Conservation (phyloP, 441 rosid species). For the Gossypium trilobum region DNA sequence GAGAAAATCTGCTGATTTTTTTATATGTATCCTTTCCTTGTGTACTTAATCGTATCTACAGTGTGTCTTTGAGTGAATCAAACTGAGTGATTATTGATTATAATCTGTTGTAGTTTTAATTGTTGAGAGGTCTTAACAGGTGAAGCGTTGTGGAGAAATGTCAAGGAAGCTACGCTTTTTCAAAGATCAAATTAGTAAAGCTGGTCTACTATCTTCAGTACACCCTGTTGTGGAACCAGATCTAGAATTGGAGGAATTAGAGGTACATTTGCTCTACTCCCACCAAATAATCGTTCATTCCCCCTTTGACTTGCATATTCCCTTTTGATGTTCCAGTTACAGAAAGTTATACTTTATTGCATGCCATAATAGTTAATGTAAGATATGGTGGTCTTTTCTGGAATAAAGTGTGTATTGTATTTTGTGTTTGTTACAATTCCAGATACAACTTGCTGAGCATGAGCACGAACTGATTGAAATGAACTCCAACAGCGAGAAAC, state of each 20-base stretch:
- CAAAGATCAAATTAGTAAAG: slow-evolving; percentile 85
- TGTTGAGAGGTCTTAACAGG: slow-evolving; percentile 42
- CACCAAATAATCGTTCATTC: background rate
- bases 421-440: slow-evolving; percentile 25
- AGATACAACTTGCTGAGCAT: slow-evolving; percentile 86
- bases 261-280: slow-evolving; percentile 42
- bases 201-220: slow-evolving; percentile 57
- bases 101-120: slow-evolving; percentile 18
- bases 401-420: slow-evolving; percentile 13
- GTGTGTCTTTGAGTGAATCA: slow-evolving; percentile 4
- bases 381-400: slow-evolving; percentile 4
- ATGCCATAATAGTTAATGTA: background rate
- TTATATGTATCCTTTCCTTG: background rate
- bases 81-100: background rate
- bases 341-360: background rate
- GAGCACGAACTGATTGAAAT: slow-evolving; percentile 87
- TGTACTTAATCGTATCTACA: background rate
- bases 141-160: slow-evolving; percentile 96
- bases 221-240: slow-evolving; percentile 62
- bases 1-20: background rate
- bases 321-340: slow-evolving; percentile 4
- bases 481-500: slow-evolving; percentile 91
- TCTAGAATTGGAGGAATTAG: slow-evolving; percentile 80
- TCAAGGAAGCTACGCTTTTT: slow-evolving; percentile 84
- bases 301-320: slow-evolving; percentile 8